Evolutionary conservation across 305 asterid genomes (phyloP).

Genomic region (Stenogyne calaminthoides): DNA sequence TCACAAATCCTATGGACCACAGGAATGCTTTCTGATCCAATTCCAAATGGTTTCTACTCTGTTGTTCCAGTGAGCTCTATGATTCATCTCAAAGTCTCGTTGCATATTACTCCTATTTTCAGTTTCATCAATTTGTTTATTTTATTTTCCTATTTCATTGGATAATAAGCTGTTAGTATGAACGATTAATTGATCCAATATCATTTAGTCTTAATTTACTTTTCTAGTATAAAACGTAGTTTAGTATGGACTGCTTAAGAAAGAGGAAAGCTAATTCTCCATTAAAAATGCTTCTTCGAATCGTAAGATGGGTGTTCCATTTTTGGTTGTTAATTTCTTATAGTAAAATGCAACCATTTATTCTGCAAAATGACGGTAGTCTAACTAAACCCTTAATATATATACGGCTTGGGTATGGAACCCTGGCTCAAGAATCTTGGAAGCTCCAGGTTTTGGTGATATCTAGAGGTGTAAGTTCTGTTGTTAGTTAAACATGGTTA

Average conservation of each 20-base stretch:
- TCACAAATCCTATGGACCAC: slow-evolving; percentile 93
- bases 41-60: slow-evolving; percentile 96
- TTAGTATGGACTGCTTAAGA: slow-evolving; percentile 21
- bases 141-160: slow-evolving; percentile 12
- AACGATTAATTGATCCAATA: slow-evolving; percentile 11
- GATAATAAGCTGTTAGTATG: slow-evolving; percentile 18
- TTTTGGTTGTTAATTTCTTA: neutral
- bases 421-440: slow-evolving; percentile 1
- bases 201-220: neutral
- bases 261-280: slow-evolving; percentile 3
- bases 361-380: slow-evolving; percentile 8
- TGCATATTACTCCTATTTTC: slow-evolving; percentile 10
- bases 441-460: slow-evolving; percentile 16
- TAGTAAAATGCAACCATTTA: neutral
- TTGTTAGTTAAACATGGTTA: slow-evolving; percentile 2
- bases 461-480: neutral
- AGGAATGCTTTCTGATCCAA: slow-evolving; percentile 82
- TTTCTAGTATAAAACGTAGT: slow-evolving; percentile 10
- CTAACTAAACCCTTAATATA: slow-evolving; percentile 10
- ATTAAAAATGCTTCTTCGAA: slow-evolving; percentile 16
- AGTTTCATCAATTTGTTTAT: slow-evolving; percentile 8
- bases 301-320: neutral
- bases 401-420: neutral
- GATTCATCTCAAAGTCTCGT: slow-evolving; percentile 29
- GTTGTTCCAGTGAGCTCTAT: slow-evolving; percentile 80